Conservation (phyloP, 108 stramenopile genomes). For the Cyclotella kingstonii region DNA sequence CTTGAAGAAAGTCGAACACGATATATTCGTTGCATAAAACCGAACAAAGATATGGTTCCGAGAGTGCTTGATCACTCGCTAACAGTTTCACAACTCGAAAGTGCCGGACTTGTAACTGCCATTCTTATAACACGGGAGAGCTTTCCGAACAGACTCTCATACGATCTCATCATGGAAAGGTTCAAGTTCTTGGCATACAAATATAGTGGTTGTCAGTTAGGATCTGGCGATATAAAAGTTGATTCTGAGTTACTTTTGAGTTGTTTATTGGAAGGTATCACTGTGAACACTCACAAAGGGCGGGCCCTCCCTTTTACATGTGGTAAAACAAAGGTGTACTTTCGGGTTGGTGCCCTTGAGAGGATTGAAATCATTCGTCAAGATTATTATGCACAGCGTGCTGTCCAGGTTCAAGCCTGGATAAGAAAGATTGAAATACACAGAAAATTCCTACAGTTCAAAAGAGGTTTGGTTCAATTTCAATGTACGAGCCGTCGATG, state of each 20-base stretch:
- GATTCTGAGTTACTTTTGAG: conserved; percentile 35
- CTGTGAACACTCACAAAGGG: conserved; percentile 37
- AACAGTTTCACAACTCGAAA: conserved; percentile 86
- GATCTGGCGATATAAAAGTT: conserved; percentile 28
- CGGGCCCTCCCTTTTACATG: conserved; percentile 63
- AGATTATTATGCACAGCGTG: conserved; percentile 61
- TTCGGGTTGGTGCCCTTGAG: conserved; percentile 80
- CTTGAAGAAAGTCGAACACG: conserved; percentile 72
- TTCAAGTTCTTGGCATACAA: conserved; percentile 62
- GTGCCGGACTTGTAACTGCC: conserved; percentile 93
- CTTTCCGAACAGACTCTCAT: conserved; percentile 87
- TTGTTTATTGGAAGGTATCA: conserved; percentile 33
- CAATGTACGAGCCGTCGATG: conserved; percentile 49
- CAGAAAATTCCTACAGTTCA: conserved; percentile 40
- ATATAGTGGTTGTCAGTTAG: conserved; percentile 26
- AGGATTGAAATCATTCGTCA: conserved; percentile 62
- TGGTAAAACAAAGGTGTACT: conserved; percentile 87
- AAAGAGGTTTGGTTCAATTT: conserved; percentile 33
- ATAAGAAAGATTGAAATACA: conserved; percentile 44
- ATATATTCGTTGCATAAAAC: conserved; percentile 92
- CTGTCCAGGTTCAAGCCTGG: conserved; percentile 52
- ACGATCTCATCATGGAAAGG: conserved; percentile 61
- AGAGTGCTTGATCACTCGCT: conserved; percentile 60
- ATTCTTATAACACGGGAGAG: conserved; percentile 84
- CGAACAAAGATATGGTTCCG: conserved; percentile 69